A percentile compares a stretch with the other conserved stretches of the same genome.
Conservation (phyloP, 2,329 filamentous ascomycete species). For the Colletotrichum sidae region DNA sequence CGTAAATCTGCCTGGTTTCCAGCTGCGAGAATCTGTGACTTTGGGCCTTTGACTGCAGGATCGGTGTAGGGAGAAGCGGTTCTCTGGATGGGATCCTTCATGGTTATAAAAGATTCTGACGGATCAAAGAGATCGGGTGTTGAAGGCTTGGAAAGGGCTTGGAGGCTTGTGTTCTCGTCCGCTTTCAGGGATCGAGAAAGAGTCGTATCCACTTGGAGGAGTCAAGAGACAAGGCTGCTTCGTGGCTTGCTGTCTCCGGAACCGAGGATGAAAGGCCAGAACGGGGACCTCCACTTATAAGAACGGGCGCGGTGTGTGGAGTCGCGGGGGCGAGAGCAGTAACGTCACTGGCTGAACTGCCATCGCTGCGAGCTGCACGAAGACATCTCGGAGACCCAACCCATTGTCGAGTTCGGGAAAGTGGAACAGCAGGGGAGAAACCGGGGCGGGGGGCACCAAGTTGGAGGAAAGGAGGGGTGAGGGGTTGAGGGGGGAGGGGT, state of each 20-base stretch:
- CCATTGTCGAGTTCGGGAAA: constrained; percentile 34
- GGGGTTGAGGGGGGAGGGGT: constrained; percentile 4
- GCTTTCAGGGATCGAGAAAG: constrained; percentile 36
- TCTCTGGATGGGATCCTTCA: constrained; percentile 55
- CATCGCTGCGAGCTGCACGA: constrained; percentile 33
- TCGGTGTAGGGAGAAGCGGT: constrained; percentile 52
- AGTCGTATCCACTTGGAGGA: constrained; percentile 33
- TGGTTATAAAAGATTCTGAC: constrained; percentile 48
- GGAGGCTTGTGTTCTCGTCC: constrained; percentile 36
- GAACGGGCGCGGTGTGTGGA: constrained; percentile 35
- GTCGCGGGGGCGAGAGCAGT: constrained; percentile 31
- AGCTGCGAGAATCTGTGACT: constrained; percentile 51
- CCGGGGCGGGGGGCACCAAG: constrained; percentile 6
- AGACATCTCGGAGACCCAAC: constrained; percentile 34
- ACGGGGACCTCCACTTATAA: constrained; percentile 36
- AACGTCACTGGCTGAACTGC: constrained; percentile 21
- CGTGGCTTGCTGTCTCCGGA: constrained; percentile 30
- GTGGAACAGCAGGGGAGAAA: constrained; percentile 23
- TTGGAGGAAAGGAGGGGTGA: not conserved
- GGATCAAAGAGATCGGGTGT: constrained; percentile 28
- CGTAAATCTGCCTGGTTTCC: constrained; percentile 49
- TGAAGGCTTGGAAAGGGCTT: constrained; percentile 35
- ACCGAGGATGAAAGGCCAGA: constrained; percentile 37
- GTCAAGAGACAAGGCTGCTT: constrained; percentile 32
- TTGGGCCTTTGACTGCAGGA: constrained; percentile 53